These are phyloP conservation scores for Biscutella laevigata DNA, from an alignment of 441 rosid genomes.

Conservation along the genomic window DNA sequence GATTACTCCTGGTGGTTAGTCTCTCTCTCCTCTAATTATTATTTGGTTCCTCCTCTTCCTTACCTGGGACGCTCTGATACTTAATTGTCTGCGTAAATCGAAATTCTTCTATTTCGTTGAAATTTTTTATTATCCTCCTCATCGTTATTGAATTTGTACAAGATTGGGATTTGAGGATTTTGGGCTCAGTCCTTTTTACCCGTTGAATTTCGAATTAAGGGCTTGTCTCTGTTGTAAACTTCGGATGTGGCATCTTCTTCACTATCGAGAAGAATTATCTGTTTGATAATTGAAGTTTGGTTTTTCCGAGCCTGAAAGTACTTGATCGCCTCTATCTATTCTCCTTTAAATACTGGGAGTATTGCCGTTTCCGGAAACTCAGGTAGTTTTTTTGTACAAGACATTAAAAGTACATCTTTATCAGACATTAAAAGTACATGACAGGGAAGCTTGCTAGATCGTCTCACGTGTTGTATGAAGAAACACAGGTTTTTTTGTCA, in stretches of 20 bases:
- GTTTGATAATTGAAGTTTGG: not conserved
- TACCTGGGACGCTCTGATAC: too few relatives aligned
- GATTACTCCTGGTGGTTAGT: slow-evolving; percentile 83
- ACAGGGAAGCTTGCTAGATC: not conserved
- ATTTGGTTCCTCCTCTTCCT: not conserved
- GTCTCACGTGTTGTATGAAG: slow-evolving; percentile 15
- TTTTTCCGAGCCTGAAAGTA: too few relatives aligned
- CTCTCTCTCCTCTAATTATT: not conserved
- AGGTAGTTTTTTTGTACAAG: not conserved
- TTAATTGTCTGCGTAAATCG: not conserved
- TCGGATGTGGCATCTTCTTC: not conserved
- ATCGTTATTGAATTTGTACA: not conserved
- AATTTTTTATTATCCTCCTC: too few relatives aligned
- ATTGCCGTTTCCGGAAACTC: not conserved
- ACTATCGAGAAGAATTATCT: not conserved
- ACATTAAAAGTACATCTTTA: not conserved
- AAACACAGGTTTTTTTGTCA: not conserved
- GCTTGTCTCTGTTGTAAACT: not conserved
- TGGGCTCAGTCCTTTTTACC: not conserved
- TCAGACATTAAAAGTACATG: not conserved
- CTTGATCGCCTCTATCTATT: not conserved
- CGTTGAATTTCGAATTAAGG: not conserved
- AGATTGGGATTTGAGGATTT: not conserved
- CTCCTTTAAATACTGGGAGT: not conserved
- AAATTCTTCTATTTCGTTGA: not conserved